Base-by-base conservation (phyloP, 73 alveolate species). In the Paramecium bursaria region DNA sequence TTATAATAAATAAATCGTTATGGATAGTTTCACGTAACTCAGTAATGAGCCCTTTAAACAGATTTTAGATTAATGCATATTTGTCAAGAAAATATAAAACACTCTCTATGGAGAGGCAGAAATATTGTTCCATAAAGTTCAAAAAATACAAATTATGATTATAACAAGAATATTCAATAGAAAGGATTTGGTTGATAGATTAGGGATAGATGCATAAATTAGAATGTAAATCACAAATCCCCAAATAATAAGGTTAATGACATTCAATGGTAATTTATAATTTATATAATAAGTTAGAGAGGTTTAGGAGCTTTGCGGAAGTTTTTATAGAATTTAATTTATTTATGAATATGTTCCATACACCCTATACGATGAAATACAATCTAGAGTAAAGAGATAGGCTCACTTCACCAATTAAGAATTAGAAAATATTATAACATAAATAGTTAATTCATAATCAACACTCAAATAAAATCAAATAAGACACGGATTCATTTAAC, bases 31-130 rank as follows among this genome's bases (percentile, higher is more conserved):
- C n/a, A n/a, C n/a, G n/a, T n/a, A 67, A 15, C 53, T 67, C 19
- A 67, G 35, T 21, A 39, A 14, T 42, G 14, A 9, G 19, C 17
- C 49, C 5, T 67, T 67, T 35, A 35, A 42, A 67, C 22, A 44
- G 26, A 14, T 67, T 14, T 39, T 67, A 11, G 53, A 31, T 33
- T 25, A 67, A 30, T 42, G 53, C 2, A 23, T 17, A 21, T 67
- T 39, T 29, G n/a, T 67, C 9, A 67, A 42, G 39, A 67, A 67
- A 27, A 67, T 67, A 35, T 33, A 42, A 7, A 67, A 67, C 27
- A 15, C 82, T 9, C n/a, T 67, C 4, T 67, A 35, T 42, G 82
- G 82, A 67, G 82, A 67, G 19, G 82, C 60, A 35, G 82, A 67
- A 67, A 35, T 67, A 9, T 9, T 67, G 15, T 31, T 67, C 14